A percentile compares a stretch with the other conserved stretches of the same genome.
These are phyloP conservation scores for Venustampulla echinocandica DNA, from an alignment of 495 filamentous ascomycete species.

Conservation along the genomic window DNA sequence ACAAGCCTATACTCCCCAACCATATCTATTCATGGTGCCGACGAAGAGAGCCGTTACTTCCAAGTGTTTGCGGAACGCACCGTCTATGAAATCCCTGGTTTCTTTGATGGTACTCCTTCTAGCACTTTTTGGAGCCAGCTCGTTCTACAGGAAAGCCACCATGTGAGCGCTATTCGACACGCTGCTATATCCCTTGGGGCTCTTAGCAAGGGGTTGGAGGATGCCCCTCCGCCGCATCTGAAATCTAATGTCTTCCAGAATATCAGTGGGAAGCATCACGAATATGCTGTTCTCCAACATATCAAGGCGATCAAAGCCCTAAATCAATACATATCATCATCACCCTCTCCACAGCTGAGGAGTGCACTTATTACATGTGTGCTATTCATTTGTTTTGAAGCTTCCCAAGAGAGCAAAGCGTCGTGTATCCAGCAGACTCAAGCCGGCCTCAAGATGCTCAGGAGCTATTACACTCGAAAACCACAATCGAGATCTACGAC, in stretches of 20 bases:
- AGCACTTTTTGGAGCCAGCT: conserved; percentile 50
- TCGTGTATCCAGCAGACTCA: conserved; percentile 18
- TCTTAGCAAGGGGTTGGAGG: conserved; percentile 42
- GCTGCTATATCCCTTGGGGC: conserved; percentile 58
- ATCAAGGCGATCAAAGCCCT: conserved; percentile 18
- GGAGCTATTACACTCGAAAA: conserved; percentile 15
- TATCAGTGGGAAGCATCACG: conserved; percentile 16
- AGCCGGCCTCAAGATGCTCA: conserved; percentile 18
- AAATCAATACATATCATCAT: conserved; percentile 15
- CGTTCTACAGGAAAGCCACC: conserved; percentile 51
- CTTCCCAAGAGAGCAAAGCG: conserved; percentile 13
- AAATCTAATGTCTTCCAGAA: conserved; percentile 21
- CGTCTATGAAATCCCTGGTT: conserved; percentile 49
- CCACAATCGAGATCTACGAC: conserved; percentile 11
- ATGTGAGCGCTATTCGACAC: conserved; percentile 52
- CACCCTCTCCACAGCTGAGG: conserved; percentile 11
- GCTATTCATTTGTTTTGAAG: conserved; percentile 22
- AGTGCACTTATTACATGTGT: conserved; percentile 19
- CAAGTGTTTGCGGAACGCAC: conserved; percentile 50
- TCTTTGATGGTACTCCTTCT: conserved; percentile 32
- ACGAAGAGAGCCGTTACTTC: conserved; percentile 47
- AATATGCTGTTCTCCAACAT: conserved; percentile 14
- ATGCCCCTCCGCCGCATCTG: conserved; percentile 8
- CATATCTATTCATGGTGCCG: conserved; percentile 13
- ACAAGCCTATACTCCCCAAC: conserved; percentile 7